These are phyloP conservation scores for Didymella sp. DNA, from an alignment of 2,329 filamentous ascomycete species.

Conservation along the genomic window DNA sequence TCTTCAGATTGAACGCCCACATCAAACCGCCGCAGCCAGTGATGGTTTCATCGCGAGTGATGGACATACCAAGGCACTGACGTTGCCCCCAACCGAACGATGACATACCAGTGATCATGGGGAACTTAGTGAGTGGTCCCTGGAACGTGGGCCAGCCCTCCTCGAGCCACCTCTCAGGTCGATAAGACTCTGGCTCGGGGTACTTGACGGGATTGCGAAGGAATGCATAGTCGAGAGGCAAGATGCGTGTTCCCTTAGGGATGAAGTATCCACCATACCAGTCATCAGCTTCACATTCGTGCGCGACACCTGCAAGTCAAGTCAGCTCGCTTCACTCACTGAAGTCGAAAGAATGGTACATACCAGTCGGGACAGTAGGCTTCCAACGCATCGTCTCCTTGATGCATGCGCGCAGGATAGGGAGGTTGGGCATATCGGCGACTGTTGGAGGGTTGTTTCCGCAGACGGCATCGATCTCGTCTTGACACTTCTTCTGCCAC, in stretches of 20 bases:
- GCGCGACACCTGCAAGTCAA: slow-evolving; percentile 53
- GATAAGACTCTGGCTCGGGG: slow-evolving; percentile 68
- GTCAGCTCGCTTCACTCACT: background rate
- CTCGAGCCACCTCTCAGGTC: slow-evolving; percentile 69
- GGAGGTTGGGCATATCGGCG: slow-evolving; percentile 52
- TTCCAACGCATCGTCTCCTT: slow-evolving; percentile 56
- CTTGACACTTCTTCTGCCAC: slow-evolving; percentile 46
- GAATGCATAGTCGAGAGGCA: slow-evolving; percentile 48
- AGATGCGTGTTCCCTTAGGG: slow-evolving; percentile 54
- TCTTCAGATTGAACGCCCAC: slow-evolving; percentile 57
- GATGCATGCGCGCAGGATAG: slow-evolving; percentile 56
- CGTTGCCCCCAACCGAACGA: slow-evolving; percentile 71
- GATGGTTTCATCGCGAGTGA: slow-evolving; percentile 64
- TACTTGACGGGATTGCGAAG: slow-evolving; percentile 62
- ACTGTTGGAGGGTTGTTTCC: slow-evolving; percentile 38
- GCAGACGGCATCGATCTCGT: slow-evolving; percentile 44
- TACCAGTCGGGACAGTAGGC: slow-evolving; percentile 55
- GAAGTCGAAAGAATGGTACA: slow-evolving; percentile 10
- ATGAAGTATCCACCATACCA: slow-evolving; percentile 59
- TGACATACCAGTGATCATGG: slow-evolving; percentile 69
- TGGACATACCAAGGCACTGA: slow-evolving; percentile 67
- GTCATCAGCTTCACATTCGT: slow-evolving; percentile 61
- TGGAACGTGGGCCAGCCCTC: slow-evolving; percentile 69
- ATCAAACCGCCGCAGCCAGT: slow-evolving; percentile 60
- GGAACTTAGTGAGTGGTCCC: slow-evolving; percentile 68